Conservation (phyloP, 805 yeast species). For the Naumovozyma baii region DNA sequence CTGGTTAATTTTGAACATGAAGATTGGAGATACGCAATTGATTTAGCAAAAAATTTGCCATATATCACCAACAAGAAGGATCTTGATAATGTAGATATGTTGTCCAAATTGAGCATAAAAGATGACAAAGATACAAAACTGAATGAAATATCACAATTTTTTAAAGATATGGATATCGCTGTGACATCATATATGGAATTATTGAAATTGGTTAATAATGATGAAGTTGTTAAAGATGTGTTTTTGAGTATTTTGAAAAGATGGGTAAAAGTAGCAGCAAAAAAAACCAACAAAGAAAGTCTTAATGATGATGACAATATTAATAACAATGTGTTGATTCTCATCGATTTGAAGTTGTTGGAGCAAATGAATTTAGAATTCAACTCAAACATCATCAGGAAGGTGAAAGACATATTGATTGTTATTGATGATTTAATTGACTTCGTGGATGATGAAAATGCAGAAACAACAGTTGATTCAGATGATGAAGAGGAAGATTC, state of each 20-base stretch:
- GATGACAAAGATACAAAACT: slow-evolving; percentile 2
- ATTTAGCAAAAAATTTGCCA: slow-evolving; percentile 31
- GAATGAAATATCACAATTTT: slow-evolving; percentile 20
- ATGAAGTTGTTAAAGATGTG: slow-evolving; percentile 33
- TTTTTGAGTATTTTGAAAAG: slow-evolving; percentile 46
- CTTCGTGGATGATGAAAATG: slow-evolving; percentile 20
- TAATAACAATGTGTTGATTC: slow-evolving; percentile 41
- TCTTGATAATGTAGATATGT: slow-evolving; percentile 1
- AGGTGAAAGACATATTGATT: slow-evolving; percentile 46
- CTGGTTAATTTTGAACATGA: slow-evolving; percentile 28
- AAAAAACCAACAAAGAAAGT: neutral
- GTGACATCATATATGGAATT: slow-evolving; percentile 36
- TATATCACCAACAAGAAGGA: slow-evolving; percentile 13
- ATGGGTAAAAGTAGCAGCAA: slow-evolving; percentile 39
- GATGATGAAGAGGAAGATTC: slow-evolving; percentile 25
- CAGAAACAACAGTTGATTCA: slow-evolving; percentile 12
- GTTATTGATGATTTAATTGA: slow-evolving; percentile 37
- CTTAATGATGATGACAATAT: slow-evolving; percentile 1
- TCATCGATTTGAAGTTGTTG: slow-evolving; percentile 54
- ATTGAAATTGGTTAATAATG: slow-evolving; percentile 41
- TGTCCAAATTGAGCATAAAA: slow-evolving; percentile 1
- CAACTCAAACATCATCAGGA: slow-evolving; percentile 38
- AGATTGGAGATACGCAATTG: slow-evolving; percentile 30
- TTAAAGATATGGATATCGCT: slow-evolving; percentile 38
- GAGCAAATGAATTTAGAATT: slow-evolving; percentile 52